Evolutionary conservation across 1,139 yeast species (phyloP), one percentile per base, ranked within the genome.

Genomic region (Yamadazyma sp.): DNA sequence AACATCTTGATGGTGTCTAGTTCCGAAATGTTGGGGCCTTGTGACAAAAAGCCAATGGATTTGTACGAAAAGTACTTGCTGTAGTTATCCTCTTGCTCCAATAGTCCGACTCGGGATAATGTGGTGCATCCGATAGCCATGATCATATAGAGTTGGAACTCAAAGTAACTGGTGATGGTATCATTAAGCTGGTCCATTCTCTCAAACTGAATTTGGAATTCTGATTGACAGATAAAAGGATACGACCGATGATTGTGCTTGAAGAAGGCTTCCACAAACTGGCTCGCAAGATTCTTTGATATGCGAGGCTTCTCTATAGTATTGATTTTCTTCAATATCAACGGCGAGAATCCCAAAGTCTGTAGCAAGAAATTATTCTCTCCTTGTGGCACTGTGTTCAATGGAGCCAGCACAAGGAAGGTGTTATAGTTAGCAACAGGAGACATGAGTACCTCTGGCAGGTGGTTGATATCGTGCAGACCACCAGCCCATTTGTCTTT

Each of bases 81-180:
- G 47, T 46, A 48, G 28, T 58, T 58, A 46, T 60, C 60, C 31
- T 65, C 58, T 36, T 62, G 53, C 18, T 58, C 50, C 27, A 64
- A 48, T 46, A 57, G 55, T 12, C 64, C 72, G 16, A 66, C 69
- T 39, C 75, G 56, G 38, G 71, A 69, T 29, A 74, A 52, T 3
- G 75, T 65, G 4, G 75, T 67, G 41, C 75, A 69, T 2, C 79
- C 80, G 28, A 73, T 67, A 11, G 76, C 74, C 58, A 73, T 62
- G 3, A 73, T 66, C 73, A 75, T 69, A 47, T 64, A 66, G n/a
- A 75, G 48, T 50, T 73, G 74, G 46, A 71, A 57, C 12, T 43
- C 46, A 20, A 31, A 23, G 20, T 40, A 41, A 12, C 14, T 25
- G 10, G 42, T 31, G 9, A 43, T 33, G 4, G 22, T 23, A 11